Conservation (phyloP, 768 basidiomycete genomes). For the Hemileccinum impolitum region DNA sequence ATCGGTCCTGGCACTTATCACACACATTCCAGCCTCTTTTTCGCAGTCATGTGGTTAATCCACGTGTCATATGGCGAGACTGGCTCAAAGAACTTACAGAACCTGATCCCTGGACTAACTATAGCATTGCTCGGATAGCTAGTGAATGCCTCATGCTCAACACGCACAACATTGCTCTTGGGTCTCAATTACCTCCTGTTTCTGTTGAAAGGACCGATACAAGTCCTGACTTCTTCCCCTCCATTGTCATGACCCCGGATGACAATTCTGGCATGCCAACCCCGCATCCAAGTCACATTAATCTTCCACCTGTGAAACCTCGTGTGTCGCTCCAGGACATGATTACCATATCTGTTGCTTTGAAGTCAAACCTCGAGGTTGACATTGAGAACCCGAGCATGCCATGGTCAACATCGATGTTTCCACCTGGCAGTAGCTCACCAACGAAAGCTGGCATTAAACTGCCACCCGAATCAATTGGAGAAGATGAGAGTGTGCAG, state of each 20-base stretch:
- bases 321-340: slow-evolving; percentile 72
- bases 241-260: slow-evolving; percentile 14
- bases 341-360: slow-evolving; percentile 65
- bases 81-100: slow-evolving; percentile 60
- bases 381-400: slow-evolving; percentile 52
- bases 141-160: slow-evolving; percentile 71
- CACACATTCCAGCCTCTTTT: slow-evolving; percentile 51
- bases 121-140: slow-evolving; percentile 57
- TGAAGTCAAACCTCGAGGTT: slow-evolving; percentile 68
- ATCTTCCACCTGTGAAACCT: slow-evolving; percentile 28
- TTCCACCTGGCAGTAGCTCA: slow-evolving; percentile 33
- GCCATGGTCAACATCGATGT: slow-evolving; percentile 49
- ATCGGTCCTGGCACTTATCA: slow-evolving; percentile 1
- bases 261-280: slow-evolving; percentile 25
- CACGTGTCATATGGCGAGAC: slow-evolving; percentile 65
- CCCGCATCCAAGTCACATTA: slow-evolving; percentile 35
- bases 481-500: slow-evolving; percentile 12
- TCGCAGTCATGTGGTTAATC: slow-evolving; percentile 70
- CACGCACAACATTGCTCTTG: slow-evolving; percentile 53
- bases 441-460: slow-evolving; percentile 19
- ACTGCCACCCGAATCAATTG: slow-evolving; percentile 18
- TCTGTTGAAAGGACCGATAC: not conserved
- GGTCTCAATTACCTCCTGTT: slow-evolving; percentile 27
- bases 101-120: slow-evolving; percentile 64
- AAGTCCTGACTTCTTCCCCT: slow-evolving; percentile 7